phyloP scores from a whole-genome alignment of 1,139 yeast species.

The Yamadazyma friedrichii region DNA sequence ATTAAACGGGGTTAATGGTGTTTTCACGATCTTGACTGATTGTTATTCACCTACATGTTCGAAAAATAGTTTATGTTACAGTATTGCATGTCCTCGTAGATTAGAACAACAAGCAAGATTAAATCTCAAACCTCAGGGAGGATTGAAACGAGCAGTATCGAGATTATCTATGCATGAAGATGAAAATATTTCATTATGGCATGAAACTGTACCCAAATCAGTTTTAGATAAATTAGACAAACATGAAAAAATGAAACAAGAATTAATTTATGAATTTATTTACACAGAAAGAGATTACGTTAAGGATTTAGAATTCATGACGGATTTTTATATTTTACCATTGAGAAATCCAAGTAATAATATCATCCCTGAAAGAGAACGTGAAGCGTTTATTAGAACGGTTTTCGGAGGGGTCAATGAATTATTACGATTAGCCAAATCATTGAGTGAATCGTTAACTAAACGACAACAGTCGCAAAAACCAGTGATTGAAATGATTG shows the following conservation, averaged over 20 bases:
- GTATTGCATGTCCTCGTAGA: conserved; percentile 96
- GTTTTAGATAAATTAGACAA: conserved; percentile 79
- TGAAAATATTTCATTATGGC: conserved; percentile 89
- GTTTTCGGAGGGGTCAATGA: conserved; percentile 92
- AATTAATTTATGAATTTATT: conserved; percentile 89
- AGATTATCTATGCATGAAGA: conserved; percentile 76
- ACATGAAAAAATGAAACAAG: conserved; percentile 89
- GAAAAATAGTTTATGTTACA: conserved; percentile 81
- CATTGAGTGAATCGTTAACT: conserved; percentile 85
- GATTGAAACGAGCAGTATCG: conserved; percentile 79
- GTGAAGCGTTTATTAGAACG: conserved; percentile 87
- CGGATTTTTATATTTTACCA: conserved; percentile 94
- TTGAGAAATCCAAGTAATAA: conserved; percentile 70
- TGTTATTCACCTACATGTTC: conserved; percentile 98
- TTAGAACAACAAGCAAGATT: conserved; percentile 93
- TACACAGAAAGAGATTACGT: conserved; percentile 95
- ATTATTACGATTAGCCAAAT: conserved; percentile 77
- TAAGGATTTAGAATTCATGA: conserved; percentile 86
- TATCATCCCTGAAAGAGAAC: conserved; percentile 82
- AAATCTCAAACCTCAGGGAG: conserved; percentile 86
- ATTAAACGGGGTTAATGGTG: conserved; percentile 68
- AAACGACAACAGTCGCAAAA: conserved; percentile 81
- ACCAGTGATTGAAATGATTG: conserved; percentile 82
- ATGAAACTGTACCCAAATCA: conserved; percentile 83
- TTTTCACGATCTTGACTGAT: conserved; percentile 86